Base-by-base conservation (phyloP, 495 filamentous ascomycete species). In the Talaromyces liani region DNA sequence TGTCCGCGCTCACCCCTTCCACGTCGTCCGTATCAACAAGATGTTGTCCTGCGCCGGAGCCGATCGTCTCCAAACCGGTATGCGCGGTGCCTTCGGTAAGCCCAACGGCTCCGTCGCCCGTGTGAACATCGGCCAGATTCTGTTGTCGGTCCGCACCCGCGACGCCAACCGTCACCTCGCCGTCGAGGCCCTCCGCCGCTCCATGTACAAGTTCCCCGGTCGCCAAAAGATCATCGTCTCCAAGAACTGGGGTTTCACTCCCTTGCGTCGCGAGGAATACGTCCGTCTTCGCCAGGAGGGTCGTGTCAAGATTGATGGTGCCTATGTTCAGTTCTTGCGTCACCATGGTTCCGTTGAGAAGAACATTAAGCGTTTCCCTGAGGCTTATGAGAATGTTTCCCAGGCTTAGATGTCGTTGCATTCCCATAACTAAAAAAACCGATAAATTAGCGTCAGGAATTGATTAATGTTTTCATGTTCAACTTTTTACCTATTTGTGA, bases 21-120 rank as follows among this genome's bases (percentile, higher is more conserved):
- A 98, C 84, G 93, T 98, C 80, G 86, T 97, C 84, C 94, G 94
- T 80, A 98, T 98, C 91, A 98, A 98, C 91, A 98, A 98, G 87
- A 98, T 98, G 94, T 91, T 98, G 89, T 97, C 93, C 67, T 98
- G 94, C 79, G 94, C 94, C 72, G 94, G 94, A 82, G 94, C 94
- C 87, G 94, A 98, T 97, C 88, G 94, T 86, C 87, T 98, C 74
- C 94, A 98, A 80, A 98, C 94, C 66, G 94, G 94, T 81, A 98
- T 98, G 94, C 94, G 94, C 88, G 94, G 94, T 87, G 94, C 94
- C 67, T 98, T 91, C 86, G 94, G 94, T 77, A 98, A 98, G 87
- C 93, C 94, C 79, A 92, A 97, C 84, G 94, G 93, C 74, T 87
- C 85, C 68, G 94, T 98, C 70, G 94, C 94, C 75, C 94, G 94